phyloP scores from a whole-genome alignment of 345 rosid genomes.

The Linum usitatissimum region DNA sequence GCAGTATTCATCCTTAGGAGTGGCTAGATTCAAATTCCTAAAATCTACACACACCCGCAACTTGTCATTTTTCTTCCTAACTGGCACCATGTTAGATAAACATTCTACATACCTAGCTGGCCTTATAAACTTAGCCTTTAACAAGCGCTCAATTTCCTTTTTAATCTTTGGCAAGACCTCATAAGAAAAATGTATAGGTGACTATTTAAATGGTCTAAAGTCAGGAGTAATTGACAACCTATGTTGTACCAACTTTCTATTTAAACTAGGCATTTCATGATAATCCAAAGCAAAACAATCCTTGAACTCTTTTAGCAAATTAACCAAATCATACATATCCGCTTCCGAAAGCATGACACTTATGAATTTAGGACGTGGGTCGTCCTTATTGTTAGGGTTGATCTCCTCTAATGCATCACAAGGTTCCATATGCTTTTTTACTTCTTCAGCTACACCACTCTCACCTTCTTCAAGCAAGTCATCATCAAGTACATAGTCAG shows the following conservation, averaged over 20 bases:
- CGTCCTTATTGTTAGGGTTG: background rate
- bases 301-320: no score
- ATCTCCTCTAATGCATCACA: background rate
- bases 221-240: background rate
- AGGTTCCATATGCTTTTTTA: no score
- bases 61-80: conserved; percentile 1
- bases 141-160: background rate
- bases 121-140: background rate
- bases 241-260: background rate
- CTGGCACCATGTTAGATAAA: background rate
- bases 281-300: conserved; percentile 2
- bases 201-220: background rate
- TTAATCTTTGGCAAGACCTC: background rate
- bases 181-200: background rate
- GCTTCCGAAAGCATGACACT: background rate
- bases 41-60: no score
- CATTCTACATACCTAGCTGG: background rate
- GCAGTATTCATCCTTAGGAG: no score
- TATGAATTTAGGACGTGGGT: background rate
- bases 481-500: no score
- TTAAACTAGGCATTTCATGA: background rate
- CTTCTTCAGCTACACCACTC: no score
- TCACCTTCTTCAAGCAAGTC: no score
- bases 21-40: no score
- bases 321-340: no score